These are phyloP conservation scores for Penicillium salamii DNA, from an alignment of 495 filamentous ascomycete species.

Conservation along the genomic window DNA sequence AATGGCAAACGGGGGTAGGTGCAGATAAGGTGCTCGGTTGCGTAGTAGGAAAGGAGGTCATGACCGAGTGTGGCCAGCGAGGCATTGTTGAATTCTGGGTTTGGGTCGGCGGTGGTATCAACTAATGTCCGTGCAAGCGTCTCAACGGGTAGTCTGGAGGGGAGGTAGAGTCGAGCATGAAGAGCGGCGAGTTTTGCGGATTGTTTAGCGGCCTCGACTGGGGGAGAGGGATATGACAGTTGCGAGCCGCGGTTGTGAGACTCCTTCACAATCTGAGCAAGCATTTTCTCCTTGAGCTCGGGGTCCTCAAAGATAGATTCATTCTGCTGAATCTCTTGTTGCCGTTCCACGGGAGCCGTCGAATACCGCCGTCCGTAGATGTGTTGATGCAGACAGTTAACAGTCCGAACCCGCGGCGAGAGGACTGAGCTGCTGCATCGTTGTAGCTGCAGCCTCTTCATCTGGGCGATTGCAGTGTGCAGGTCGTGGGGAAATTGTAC, in stretches of 20 bases:
- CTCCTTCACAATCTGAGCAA: slow-evolving; percentile 16
- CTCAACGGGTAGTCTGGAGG: slow-evolving; percentile 76
- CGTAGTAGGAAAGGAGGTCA: slow-evolving; percentile 80
- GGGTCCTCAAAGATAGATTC: slow-evolving; percentile 15
- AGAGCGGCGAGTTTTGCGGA: slow-evolving; percentile 93
- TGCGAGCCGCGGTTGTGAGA: slow-evolving; percentile 26
- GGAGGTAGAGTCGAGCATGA: slow-evolving; percentile 84
- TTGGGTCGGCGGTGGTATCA: slow-evolving; percentile 74
- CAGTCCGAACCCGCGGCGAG: slow-evolving; percentile 50
- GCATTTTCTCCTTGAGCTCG: neutral
- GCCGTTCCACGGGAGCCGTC: slow-evolving; percentile 32
- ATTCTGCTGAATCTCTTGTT: slow-evolving; percentile 7
- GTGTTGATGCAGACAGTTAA: slow-evolving; percentile 46
- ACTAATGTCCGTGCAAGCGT: slow-evolving; percentile 84
- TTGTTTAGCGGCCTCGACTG: slow-evolving; percentile 58
- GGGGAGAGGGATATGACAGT: slow-evolving; percentile 60
- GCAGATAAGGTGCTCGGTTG: slow-evolving; percentile 80
- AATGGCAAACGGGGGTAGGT: slow-evolving; percentile 87
- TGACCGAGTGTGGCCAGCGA: slow-evolving; percentile 78
- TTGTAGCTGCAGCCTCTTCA: slow-evolving; percentile 69
- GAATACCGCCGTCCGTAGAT: slow-evolving; percentile 36
- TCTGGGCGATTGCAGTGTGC: slow-evolving; percentile 36
- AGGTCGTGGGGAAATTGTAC: slow-evolving; percentile 11
- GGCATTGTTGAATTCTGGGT: slow-evolving; percentile 75
- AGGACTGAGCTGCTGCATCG: slow-evolving; percentile 72